phyloP scores from a whole-genome alignment of 495 filamentous ascomycete species.

The Neurospora intermedia region DNA sequence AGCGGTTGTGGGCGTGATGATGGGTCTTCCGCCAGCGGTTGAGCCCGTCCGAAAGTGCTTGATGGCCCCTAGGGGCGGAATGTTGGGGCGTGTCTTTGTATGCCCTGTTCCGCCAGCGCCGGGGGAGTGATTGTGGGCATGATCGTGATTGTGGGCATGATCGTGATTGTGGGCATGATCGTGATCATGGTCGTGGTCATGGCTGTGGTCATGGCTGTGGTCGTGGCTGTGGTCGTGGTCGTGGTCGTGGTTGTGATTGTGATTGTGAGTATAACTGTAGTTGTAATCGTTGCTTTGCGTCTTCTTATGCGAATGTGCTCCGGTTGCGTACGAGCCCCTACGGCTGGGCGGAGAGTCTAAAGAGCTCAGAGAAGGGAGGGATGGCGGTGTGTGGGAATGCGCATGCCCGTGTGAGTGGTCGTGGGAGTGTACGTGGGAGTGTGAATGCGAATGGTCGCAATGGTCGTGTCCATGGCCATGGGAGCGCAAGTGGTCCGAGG shows the following conservation, averaged over 20 bases:
- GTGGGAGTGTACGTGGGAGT: conserved; percentile 29
- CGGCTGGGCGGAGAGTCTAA: conserved; percentile 14
- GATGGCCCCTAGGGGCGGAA: conserved; percentile 18
- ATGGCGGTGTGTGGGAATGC: conserved; percentile 25
- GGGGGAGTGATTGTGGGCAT: conserved; percentile 14
- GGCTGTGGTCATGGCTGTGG: conserved; percentile 10
- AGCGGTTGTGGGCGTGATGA: conserved; percentile 18
- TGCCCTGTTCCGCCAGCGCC: not conserved
- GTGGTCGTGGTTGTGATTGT: conserved; percentile 17
- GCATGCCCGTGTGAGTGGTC: conserved; percentile 25
- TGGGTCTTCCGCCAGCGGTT: conserved; percentile 20
- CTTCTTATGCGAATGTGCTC: conserved; percentile 16
- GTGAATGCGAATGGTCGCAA: conserved; percentile 25
- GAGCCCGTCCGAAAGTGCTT: conserved; percentile 21
- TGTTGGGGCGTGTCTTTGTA: not conserved
- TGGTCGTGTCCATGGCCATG: conserved; percentile 20
- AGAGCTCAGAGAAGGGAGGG: conserved; percentile 10
- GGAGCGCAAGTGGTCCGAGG: conserved; percentile 15
- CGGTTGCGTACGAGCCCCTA: conserved; percentile 12
- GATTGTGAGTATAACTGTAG: conserved; percentile 26
- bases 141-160: conserved; percentile 14
- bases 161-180: conserved; percentile 10
- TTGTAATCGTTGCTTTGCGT: conserved; percentile 13
- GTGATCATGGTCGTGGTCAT: conserved; percentile 22
- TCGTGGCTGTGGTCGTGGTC: conserved; percentile 7